A percentile compares a stretch with the other conserved stretches of the same genome.
phyloP scores from a whole-genome alignment of 2,329 filamentous ascomycete species.

The Neofusicoccum kwambonambiense region DNA sequence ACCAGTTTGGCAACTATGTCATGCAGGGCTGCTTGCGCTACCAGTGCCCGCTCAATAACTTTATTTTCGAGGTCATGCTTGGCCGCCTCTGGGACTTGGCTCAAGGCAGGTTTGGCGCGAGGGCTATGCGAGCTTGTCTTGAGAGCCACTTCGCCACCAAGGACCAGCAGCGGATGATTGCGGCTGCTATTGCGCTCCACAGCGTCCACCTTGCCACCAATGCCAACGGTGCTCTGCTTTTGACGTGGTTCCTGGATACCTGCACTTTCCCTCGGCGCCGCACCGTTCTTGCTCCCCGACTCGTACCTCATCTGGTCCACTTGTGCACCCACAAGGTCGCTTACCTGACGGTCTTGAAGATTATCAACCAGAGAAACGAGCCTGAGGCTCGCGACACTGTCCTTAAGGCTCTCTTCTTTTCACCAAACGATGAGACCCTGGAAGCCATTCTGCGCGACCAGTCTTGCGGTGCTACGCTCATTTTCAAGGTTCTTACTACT shows the following conservation, averaged over 20 bases:
- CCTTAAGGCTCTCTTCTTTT: constrained; percentile 89
- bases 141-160: constrained; percentile 95
- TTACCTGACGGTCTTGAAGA: constrained; percentile 93
- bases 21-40: constrained; percentile 95
- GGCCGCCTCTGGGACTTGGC: constrained; percentile 89
- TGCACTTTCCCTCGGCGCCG: constrained; percentile 92
- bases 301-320: constrained; percentile 90
- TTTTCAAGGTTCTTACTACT: constrained; percentile 97
- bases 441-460: constrained; percentile 91
- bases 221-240: constrained; percentile 85
- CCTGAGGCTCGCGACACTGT: constrained; percentile 88
- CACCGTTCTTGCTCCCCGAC: constrained; percentile 84
- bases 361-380: constrained; percentile 97
- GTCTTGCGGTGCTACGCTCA: constrained; percentile 87
- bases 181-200: constrained; percentile 91
- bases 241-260: constrained; percentile 98
- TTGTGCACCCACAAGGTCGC: constrained; percentile 98
- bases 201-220: constrained; percentile 96
- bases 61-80: constrained; percentile 97
- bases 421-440: constrained; percentile 77
- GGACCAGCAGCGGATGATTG: constrained; percentile 92
- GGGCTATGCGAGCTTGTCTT: constrained; percentile 93
- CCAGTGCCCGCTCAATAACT: constrained; percentile 83
- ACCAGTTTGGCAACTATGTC: constrained; percentile 98
- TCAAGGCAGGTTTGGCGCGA: constrained; percentile 89